Evolutionary conservation across 257 asterid species (phyloP).

Genomic region (Solanum chiquidenum): DNA sequence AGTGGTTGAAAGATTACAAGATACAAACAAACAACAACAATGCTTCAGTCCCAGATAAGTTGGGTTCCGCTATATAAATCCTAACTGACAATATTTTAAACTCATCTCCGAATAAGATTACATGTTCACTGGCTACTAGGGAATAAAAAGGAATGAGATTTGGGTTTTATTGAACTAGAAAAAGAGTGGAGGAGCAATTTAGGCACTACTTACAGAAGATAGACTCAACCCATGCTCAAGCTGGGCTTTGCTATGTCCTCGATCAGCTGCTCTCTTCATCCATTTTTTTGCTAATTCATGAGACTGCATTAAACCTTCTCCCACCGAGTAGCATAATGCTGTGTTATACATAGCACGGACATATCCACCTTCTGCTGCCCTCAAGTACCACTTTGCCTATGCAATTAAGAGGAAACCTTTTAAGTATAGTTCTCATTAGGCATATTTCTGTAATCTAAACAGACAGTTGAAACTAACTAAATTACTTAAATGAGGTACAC

Average conservation of each 20-base stretch:
- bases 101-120: background rate
- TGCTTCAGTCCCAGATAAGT: background rate
- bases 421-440: background rate
- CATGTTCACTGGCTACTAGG: background rate
- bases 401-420: background rate
- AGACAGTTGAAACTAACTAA: background rate
- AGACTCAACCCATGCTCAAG: conserved; percentile 74
- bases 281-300: conserved; percentile 66
- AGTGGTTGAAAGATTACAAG: background rate
- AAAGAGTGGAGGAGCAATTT: background rate
- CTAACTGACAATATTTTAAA: background rate
- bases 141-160: background rate
- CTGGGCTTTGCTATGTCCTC: conserved; percentile 89
- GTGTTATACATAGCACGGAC: conserved; percentile 92
- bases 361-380: conserved; percentile 93
- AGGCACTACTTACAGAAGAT: conserved; percentile 49
- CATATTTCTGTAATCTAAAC: background rate
- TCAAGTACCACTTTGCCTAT: conserved; percentile 73
- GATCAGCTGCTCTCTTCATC: conserved; percentile 95
- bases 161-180: background rate
- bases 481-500: background rate
- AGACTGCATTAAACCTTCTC: conserved; percentile 64
- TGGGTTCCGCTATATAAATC: background rate
- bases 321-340: conserved; percentile 67
- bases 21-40: background rate